phyloP scores from a whole-genome alignment of 371 early-diverging fungal genomes.

The Coemansia sp. region DNA sequence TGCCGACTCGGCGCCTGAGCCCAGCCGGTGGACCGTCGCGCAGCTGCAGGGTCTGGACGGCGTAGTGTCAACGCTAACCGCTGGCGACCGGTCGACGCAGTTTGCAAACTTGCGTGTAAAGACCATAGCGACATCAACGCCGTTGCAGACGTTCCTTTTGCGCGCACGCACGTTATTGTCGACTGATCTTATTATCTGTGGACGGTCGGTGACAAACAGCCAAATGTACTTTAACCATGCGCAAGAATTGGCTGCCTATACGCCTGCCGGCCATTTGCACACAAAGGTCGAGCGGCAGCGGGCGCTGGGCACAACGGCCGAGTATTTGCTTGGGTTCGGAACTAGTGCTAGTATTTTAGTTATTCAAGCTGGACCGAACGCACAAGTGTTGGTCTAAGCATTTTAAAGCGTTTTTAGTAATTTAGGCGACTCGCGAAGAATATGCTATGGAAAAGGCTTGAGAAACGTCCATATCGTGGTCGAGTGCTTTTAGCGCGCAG shows the following conservation, averaged over 20 bases:
- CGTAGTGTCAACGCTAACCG: conserved; percentile 12
- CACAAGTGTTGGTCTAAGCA: not conserved
- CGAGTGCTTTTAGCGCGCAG: conserved; percentile 36
- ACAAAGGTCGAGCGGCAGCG: conserved; percentile 28
- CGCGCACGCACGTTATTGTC: conserved; percentile 28
- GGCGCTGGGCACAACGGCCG: conserved; percentile 35
- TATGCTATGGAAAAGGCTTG: conserved; percentile 39
- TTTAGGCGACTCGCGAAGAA: conserved; percentile 34
- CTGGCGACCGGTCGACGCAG: conserved; percentile 24
- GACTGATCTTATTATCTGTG: conserved; percentile 53
- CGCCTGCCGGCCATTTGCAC: conserved; percentile 24
- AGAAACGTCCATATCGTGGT: conserved; percentile 31
- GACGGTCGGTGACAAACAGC: conserved; percentile 35
- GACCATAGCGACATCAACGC: conserved; percentile 41
- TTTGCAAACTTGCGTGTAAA: conserved; percentile 35
- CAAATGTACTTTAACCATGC: conserved; percentile 28
- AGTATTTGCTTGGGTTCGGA: conserved; percentile 41
- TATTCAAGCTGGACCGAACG: conserved; percentile 17
- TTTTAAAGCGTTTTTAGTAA: no score
- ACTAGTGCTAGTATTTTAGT: conserved; percentile 41
- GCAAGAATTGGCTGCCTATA: conserved; percentile 18
- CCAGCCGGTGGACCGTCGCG: conserved; percentile 1
- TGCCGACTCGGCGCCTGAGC: not conserved
- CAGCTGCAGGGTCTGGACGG: not conserved
- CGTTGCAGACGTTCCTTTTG: conserved; percentile 52